A percentile compares a stretch with the other conserved stretches of the same genome.
These are phyloP conservation scores for Verticillium tricorpus DNA, from an alignment of 2,329 filamentous ascomycete species.

Conservation along the genomic window DNA sequence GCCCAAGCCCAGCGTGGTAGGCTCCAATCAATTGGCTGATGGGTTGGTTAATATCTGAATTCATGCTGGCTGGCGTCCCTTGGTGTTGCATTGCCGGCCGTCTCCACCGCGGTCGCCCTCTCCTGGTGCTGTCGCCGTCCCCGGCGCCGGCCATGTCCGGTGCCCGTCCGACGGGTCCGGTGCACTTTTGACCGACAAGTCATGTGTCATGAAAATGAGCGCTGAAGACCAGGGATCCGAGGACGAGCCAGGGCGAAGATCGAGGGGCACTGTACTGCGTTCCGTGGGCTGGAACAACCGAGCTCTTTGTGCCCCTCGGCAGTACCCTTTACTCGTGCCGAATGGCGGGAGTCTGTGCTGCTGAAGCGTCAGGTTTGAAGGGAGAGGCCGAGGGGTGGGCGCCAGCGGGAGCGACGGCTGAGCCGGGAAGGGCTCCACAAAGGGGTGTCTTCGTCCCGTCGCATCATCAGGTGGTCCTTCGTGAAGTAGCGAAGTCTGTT, in stretches of 20 bases:
- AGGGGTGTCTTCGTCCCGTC: neutral
- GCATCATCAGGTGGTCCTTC: neutral
- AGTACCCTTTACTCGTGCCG: neutral
- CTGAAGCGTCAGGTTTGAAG: neutral
- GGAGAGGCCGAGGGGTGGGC: neutral
- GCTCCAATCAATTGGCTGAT: neutral
- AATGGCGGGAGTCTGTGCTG: neutral
- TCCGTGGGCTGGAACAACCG: neutral
- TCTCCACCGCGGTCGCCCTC: neutral
- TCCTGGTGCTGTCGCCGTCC: neutral
- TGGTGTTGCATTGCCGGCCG: neutral
- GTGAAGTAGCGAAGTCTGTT: neutral
- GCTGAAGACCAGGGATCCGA: neutral
- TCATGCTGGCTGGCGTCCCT: neutral
- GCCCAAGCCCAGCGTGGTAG: neutral
- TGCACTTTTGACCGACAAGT: neutral
- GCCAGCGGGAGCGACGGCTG: neutral
- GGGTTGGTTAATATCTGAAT: neutral
- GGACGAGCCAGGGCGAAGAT: neutral
- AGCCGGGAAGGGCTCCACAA: neutral
- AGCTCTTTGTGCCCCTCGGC: neutral
- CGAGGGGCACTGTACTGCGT: neutral
- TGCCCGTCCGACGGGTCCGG: neutral
- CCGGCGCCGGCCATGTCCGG: neutral
- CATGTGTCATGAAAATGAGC: neutral